Evolutionary conservation across 129 eudicot species (phyloP).

Genomic region (Kitagawia praeruptora): DNA sequence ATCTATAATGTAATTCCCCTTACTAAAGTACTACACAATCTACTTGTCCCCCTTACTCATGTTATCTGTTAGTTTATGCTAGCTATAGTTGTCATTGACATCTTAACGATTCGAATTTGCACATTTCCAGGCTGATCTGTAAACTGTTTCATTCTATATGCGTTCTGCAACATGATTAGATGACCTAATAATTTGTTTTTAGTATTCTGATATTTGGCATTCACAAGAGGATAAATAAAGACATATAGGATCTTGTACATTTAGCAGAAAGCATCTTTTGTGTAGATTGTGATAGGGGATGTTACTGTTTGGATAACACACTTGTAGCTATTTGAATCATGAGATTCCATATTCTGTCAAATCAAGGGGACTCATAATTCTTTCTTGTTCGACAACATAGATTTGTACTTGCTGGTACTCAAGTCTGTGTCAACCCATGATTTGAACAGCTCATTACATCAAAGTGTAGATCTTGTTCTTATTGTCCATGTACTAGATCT

Average conservation of each 20-base stretch:
- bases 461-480: background rate
- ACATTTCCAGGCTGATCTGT: too few relatives aligned
- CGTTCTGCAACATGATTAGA: background rate
- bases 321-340: background rate
- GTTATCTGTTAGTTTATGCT: background rate
- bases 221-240: background rate
- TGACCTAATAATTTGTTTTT: background rate
- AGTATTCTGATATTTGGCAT: too few relatives aligned
- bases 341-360: background rate
- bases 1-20: too few relatives aligned
- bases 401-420: background rate
- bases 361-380: background rate
- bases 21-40: background rate
- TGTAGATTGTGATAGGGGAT: background rate
- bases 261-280: background rate
- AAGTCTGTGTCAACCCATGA: background rate
- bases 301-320: background rate
- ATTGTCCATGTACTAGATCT: background rate
- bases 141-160: too few relatives aligned
- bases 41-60: background rate
- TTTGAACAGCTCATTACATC: background rate
- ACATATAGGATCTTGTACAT: background rate
- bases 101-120: too few relatives aligned
- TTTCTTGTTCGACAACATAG: background rate
- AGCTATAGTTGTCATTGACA: background rate